Conservation (phyloP, 2,329 filamentous ascomycete genomes). For the Fusarium tjaetaba region DNA sequence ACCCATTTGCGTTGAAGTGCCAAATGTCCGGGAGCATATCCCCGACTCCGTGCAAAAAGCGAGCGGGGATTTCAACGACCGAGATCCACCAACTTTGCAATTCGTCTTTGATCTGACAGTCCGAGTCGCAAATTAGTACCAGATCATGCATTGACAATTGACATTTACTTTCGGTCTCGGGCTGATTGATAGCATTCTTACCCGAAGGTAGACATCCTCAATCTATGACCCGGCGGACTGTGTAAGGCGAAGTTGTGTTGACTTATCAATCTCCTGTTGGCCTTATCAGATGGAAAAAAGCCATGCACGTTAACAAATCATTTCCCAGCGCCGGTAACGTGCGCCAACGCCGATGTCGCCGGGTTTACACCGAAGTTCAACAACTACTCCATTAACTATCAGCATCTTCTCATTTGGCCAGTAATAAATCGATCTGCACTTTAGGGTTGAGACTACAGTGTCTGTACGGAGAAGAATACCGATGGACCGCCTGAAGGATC, state of each 20-base stretch:
- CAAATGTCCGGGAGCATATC: conserved; percentile 20
- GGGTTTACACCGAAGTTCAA: conserved; percentile 9
- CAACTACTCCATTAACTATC: conserved; percentile 25
- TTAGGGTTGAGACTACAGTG: conserved; percentile 12
- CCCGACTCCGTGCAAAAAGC: conserved; percentile 30
- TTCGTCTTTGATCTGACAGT: background rate
- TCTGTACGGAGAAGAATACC: conserved; percentile 19
- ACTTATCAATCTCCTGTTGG: conserved; percentile 34
- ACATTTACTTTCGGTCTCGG: background rate
- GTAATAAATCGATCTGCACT: conserved; percentile 20
- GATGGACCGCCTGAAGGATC: background rate
- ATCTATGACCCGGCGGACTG: background rate
- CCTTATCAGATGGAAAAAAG: conserved; percentile 30
- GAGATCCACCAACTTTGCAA: conserved; percentile 16
- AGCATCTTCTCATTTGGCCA: conserved; percentile 29
- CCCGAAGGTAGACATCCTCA: background rate
- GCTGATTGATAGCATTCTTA: background rate
- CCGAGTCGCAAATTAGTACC: background rate
- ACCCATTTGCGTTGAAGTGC: background rate
- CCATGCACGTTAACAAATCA: conserved; percentile 2
- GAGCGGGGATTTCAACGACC: conserved; percentile 28
- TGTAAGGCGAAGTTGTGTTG: background rate
- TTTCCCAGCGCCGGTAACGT: background rate
- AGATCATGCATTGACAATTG: background rate
- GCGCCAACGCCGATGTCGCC: conserved; percentile 18